These are phyloP conservation scores for Aspergillus hancockii DNA, from an alignment of 495 filamentous ascomycete genomes.

Conservation along the genomic window DNA sequence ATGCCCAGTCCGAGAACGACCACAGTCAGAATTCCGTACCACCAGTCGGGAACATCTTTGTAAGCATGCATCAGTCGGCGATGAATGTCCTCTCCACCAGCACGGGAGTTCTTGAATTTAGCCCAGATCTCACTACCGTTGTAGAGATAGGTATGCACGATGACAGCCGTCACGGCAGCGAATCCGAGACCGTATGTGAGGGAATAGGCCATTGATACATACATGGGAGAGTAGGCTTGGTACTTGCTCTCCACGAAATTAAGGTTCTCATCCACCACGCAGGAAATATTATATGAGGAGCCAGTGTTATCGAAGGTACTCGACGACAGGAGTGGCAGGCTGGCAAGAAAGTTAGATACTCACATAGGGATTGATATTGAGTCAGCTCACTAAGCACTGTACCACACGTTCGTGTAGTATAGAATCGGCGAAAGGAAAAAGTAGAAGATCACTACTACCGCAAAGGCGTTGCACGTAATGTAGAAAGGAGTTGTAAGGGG, in stretches of 20 bases:
- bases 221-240: constrained; percentile 62
- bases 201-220: constrained; percentile 63
- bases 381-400: constrained; percentile 52
- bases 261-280: constrained; percentile 50
- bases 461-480: constrained; percentile 59
- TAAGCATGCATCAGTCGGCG: constrained; percentile 31
- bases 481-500: constrained; percentile 64
- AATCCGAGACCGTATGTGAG: constrained; percentile 64
- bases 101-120: constrained; percentile 53
- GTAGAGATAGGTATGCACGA: constrained; percentile 61
- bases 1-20: constrained; percentile 68
- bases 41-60: constrained; percentile 34
- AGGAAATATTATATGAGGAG: constrained; percentile 52
- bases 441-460: constrained; percentile 54
- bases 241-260: constrained; percentile 57
- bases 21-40: constrained; percentile 66
- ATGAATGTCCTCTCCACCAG: constrained; percentile 51
- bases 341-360: constrained; percentile 3
- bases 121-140: constrained; percentile 59
- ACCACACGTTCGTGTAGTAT: constrained; percentile 43
- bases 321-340: constrained; percentile 59
- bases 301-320: constrained; percentile 65
- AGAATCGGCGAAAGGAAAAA: constrained; percentile 59
- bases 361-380: constrained; percentile 16
- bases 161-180: constrained; percentile 57